Evolutionary conservation across 2,329 filamentous ascomycete genomes (phyloP).

Genomic region (Acrocalymma vagum): DNA sequence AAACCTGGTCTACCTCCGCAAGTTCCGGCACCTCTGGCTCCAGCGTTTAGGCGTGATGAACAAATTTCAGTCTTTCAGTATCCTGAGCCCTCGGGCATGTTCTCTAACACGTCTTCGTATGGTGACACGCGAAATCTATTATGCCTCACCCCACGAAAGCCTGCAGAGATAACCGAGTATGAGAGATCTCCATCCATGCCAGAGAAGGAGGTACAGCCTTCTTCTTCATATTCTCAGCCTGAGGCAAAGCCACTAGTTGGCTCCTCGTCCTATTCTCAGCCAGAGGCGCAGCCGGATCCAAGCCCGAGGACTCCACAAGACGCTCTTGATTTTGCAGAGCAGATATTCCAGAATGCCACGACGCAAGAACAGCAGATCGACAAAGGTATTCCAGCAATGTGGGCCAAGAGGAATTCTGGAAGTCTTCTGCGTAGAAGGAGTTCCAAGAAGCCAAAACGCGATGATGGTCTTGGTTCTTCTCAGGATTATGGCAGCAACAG

Average conservation of each 20-base stretch:
- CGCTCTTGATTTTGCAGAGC: constrained; percentile 39
- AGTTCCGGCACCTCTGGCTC: constrained; percentile 31
- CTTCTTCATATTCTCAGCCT: constrained; percentile 32
- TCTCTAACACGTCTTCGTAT: constrained; percentile 42
- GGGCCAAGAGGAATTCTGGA: constrained; percentile 37
- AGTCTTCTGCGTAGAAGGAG: constrained; percentile 34
- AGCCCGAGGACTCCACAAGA: constrained; percentile 29
- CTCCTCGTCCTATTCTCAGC: constrained; percentile 39
- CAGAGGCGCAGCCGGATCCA: constrained; percentile 12
- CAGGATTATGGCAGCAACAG: constrained; percentile 7
- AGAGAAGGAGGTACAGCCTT: constrained; percentile 20
- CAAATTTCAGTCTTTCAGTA: constrained; percentile 8
- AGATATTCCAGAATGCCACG: constrained; percentile 32
- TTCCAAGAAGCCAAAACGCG: constrained; percentile 15
- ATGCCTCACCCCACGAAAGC: too few species aligned
- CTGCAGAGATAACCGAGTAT: constrained; percentile 27
- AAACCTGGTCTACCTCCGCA: constrained; percentile 31
- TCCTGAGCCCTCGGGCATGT: constrained; percentile 27
- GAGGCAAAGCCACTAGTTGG: constrained; percentile 18
- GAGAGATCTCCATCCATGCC: constrained; percentile 1
- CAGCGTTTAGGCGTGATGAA: constrained; percentile 33
- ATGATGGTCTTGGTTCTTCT: constrained; percentile 8
- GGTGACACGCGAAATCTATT: constrained; percentile 45
- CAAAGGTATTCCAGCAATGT: constrained; percentile 40
- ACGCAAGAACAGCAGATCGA: constrained; percentile 11